Evolutionary conservation across 129 eudicot genomes (phyloP), one percentile per base, ranked within the genome.

Genomic region (Calendula officinalis): DNA sequence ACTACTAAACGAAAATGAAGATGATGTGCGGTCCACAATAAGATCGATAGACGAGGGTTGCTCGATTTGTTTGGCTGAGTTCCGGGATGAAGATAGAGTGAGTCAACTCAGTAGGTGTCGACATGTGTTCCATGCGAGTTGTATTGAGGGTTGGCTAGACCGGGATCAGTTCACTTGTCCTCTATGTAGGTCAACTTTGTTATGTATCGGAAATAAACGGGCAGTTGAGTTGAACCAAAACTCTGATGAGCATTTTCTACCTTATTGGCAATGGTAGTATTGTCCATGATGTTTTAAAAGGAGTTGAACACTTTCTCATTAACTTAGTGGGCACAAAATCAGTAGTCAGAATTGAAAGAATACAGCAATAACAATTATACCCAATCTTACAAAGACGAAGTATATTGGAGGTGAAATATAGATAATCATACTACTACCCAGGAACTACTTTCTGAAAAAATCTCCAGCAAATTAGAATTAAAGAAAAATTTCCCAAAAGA

Each of bases 11-110:
- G 14, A 11, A 8, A 9, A 41, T 45, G 59, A 55, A 36, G 75
- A 47, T 55, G 63, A 14, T n/a, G 45, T 12, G 1, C 50, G 62
- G 15, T 32, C 39, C 3, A 27, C 22, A 40, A 7, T 32, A 17
- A 42, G 60, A 59, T 30, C n/a, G 11, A 56, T 66, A 6, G 82
- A 64, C 8, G 84, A 83, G 42, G 56, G 61, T 34, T 86, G 95
- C 52, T 83, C 87, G 0, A 77, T 86, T 37, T 86, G 95, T 37
- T 65, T 83, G 78, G 81, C 77, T 52, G 87, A 83, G 80, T 86
- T 75, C 46, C 69, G 48, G 69, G 45, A 44, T 46, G 81, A 75
- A 53, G 87, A 83, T 42, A 16, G 39, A 38, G 95, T 86, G 71
- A 80, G 83, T 69, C 81, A 77, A 66, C 80, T 86, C 67, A 43